Evolutionary conservation across 2,329 filamentous ascomycete species (phyloP).

Genomic region (Pezicula rhizophila): DNA sequence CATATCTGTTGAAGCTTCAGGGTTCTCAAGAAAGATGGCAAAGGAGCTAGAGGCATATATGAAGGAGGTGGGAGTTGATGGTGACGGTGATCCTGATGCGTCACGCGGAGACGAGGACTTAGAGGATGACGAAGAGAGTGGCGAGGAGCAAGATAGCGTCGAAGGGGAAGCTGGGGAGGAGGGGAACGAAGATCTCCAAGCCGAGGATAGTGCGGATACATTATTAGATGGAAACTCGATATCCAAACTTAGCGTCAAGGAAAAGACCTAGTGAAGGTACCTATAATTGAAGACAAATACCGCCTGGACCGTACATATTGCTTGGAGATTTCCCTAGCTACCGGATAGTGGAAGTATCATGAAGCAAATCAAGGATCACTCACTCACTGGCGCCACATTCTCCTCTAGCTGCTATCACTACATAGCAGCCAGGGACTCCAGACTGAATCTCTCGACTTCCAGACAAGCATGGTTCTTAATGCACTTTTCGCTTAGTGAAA

Average conservation of each 20-base stretch:
- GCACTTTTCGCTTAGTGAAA: too few relatives aligned
- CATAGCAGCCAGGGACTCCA: too few relatives aligned
- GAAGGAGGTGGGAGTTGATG: conserved; percentile 58
- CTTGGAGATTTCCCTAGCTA: too few relatives aligned
- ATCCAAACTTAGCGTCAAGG: conserved; percentile 19
- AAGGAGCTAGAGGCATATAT: conserved; percentile 92
- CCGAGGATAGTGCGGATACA: background rate
- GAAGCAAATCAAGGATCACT: background rate
- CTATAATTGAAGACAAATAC: background rate
- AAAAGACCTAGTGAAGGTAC: conserved; percentile 20
- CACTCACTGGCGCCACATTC: background rate
- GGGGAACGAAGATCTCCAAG: conserved; percentile 8
- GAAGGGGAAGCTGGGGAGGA: conserved; percentile 21
- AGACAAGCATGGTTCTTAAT: too few relatives aligned
- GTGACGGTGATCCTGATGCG: conserved; percentile 29
- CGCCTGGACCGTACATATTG: too few relatives aligned
- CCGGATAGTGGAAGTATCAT: background rate
- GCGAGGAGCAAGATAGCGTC: conserved; percentile 29
- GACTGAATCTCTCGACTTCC: too few relatives aligned
- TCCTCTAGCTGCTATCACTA: background rate
- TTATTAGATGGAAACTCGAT: conserved; percentile 12
- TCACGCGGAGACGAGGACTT: conserved; percentile 29
- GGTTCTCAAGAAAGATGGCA: conserved; percentile 94
- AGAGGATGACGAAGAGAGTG: conserved; percentile 29
- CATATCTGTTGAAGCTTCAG: conserved; percentile 82